Evolutionary conservation across 176 grass and related monocot genomes (phyloP).

Genomic region (Oropetium thomaeum): DNA sequence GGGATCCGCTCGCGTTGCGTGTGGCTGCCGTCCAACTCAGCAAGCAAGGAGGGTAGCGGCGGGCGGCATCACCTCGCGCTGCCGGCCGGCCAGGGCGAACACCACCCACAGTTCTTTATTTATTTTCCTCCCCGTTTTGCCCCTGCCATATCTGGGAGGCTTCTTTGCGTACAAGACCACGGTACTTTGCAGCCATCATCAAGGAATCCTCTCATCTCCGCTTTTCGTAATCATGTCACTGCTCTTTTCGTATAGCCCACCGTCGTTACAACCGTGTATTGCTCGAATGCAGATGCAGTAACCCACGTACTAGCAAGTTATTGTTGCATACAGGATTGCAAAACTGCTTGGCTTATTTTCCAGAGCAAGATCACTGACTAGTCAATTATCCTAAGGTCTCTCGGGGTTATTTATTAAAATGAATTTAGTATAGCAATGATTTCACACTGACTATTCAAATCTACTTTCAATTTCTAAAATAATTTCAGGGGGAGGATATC

Average conservation of each 20-base stretch:
- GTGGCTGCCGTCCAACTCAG: conserved; percentile 12
- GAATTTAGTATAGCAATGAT: not conserved
- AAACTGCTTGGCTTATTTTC: not conserved
- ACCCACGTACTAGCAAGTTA: not conserved
- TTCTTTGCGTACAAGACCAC: conserved; percentile 17
- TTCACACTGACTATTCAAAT: not conserved
- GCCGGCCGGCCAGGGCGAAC: too few relatives aligned
- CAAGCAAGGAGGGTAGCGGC: not conserved
- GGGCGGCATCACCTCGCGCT: not conserved
- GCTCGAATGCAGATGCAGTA: not conserved
- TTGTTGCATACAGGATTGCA: too few relatives aligned
- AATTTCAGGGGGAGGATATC: not conserved
- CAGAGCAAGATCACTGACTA: not conserved
- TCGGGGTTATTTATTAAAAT: not conserved
- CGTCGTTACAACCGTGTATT: too few relatives aligned
- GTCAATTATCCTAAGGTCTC: not conserved
- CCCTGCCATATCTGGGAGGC: not conserved
- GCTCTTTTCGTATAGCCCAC: not conserved
- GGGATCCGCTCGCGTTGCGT: conserved; percentile 16
- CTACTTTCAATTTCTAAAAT: not conserved
- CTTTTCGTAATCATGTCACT: not conserved
- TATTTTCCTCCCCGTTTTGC: not conserved
- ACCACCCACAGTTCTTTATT: not conserved
- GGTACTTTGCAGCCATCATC: conserved; percentile 28
- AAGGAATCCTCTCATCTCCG: not conserved